phyloP scores from a whole-genome alignment of 208 protist genomes.

The Leishmania tropica region DNA sequence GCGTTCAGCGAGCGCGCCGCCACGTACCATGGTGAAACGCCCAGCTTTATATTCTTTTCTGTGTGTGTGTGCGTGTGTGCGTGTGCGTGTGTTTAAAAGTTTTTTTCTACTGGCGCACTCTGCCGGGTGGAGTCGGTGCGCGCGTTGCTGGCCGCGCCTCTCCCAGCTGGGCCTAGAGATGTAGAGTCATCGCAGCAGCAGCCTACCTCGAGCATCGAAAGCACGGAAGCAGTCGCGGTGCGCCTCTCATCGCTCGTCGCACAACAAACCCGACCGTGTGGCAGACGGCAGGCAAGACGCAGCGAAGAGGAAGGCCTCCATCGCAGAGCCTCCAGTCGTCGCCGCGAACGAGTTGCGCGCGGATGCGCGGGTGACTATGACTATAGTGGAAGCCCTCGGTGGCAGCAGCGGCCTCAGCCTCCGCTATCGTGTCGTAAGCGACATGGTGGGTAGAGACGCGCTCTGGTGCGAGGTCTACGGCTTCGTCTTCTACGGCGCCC shows the following conservation, averaged over 20 bases:
- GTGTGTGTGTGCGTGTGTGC: too few species aligned
- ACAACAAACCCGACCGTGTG: background rate
- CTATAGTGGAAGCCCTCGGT: conserved; percentile 20
- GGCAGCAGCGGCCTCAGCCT: conserved; percentile 29
- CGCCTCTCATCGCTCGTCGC: background rate
- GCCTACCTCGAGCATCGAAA: background rate
- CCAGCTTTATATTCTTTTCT: conserved; percentile 18
- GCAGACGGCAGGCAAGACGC: background rate
- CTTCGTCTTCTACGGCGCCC: conserved; percentile 18
- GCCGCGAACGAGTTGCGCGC: conserved; percentile 40
- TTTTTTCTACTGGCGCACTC: conserved; percentile 20
- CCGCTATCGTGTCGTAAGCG: conserved; percentile 28
- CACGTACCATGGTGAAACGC: conserved; percentile 33
- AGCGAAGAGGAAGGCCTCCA: conserved; percentile 33
- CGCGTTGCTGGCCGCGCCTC: conserved; percentile 28
- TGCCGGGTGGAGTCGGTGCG: conserved; percentile 29
- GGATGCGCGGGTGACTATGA: conserved; percentile 38
- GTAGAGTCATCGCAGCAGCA: background rate
- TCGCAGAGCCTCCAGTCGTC: conserved; percentile 13
- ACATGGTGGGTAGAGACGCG: conserved; percentile 4
- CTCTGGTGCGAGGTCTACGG: conserved; percentile 3
- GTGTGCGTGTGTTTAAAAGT: too few species aligned
- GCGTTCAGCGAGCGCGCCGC: conserved; percentile 61
- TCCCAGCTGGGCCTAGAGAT: background rate
- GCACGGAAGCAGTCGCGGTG: background rate